Percentiles rank a stretch among this genome's conserved stretches.
Conservation (phyloP, 352 stramenopile species). For the Phytopythium montanum region DNA sequence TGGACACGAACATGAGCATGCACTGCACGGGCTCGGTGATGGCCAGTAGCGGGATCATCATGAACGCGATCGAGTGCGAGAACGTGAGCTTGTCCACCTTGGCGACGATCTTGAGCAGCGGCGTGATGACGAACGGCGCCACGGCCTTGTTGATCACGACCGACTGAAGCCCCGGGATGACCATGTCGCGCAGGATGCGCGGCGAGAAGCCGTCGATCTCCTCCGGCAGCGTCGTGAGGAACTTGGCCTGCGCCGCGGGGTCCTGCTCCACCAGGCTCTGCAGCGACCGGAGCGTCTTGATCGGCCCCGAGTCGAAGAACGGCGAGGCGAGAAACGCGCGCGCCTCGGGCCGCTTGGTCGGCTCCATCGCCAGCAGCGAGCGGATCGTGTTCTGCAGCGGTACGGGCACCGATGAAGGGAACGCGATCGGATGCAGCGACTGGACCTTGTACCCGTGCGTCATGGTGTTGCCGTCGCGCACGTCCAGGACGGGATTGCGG, state of each 20-base stretch:
- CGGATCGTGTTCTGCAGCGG: slow-evolving; percentile 85
- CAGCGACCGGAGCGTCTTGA: slow-evolving; percentile 79
- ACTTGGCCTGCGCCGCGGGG: slow-evolving; percentile 75
- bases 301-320: slow-evolving; percentile 84
- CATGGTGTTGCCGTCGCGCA: slow-evolving; percentile 86
- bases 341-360: slow-evolving; percentile 58
- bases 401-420: slow-evolving; percentile 70
- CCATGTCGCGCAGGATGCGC: slow-evolving; percentile 80
- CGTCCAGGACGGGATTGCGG: slow-evolving; percentile 77
- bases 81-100: slow-evolving; percentile 88
- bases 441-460: slow-evolving; percentile 88
- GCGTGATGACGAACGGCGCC: slow-evolving; percentile 84
- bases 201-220: slow-evolving; percentile 78
- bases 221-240: slow-evolving; percentile 65
- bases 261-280: slow-evolving; percentile 85
- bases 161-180: slow-evolving; percentile 72
- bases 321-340: slow-evolving; percentile 74
- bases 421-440: slow-evolving; percentile 85
- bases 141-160: slow-evolving; percentile 85
- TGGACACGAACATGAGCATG: slow-evolving; percentile 90
- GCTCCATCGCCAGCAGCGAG: slow-evolving; percentile 61
- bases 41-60: slow-evolving; percentile 76
- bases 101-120: slow-evolving; percentile 84
- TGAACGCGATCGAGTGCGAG: slow-evolving; percentile 62
- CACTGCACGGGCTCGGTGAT: slow-evolving; percentile 87